Evolutionary conservation across 2,329 filamentous ascomycete genomes (phyloP).

Genomic region (Leptographium lundbergii): DNA sequence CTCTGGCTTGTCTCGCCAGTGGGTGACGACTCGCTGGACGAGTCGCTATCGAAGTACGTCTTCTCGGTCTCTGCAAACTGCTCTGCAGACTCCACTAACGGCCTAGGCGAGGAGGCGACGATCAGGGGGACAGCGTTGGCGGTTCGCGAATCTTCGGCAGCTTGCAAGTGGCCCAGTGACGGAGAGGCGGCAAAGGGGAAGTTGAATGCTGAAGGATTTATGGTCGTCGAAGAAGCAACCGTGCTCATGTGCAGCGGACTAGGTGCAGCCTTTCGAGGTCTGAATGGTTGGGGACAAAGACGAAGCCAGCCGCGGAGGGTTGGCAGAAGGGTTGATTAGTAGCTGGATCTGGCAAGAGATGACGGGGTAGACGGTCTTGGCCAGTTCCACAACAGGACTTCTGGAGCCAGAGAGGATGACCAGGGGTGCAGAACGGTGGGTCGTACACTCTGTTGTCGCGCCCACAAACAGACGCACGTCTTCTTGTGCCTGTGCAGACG

Average conservation of each 20-base stretch:
- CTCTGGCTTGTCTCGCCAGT: conserved; percentile 15
- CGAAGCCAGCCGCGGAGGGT: neutral
- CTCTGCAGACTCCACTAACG: conserved; percentile 12
- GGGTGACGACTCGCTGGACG: conserved; percentile 21
- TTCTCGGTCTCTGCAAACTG: conserved; percentile 14
- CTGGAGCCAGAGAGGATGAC: conserved; percentile 2
- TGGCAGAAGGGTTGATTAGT: neutral
- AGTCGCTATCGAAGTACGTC: conserved; percentile 25
- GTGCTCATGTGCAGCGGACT: conserved; percentile 35
- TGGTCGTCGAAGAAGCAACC: conserved; percentile 28
- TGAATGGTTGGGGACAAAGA: conserved; percentile 14
- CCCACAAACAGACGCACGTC: neutral
- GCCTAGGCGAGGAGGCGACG: conserved; percentile 19
- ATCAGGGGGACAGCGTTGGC: conserved; percentile 19
- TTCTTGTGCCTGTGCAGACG: neutral
- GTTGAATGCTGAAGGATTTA: conserved; percentile 25
- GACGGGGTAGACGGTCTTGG: neutral
- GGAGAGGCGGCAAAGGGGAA: conserved; percentile 16
- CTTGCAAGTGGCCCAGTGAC: conserved; percentile 1
- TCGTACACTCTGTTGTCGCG: neutral
- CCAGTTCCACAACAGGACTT: conserved; percentile 17
- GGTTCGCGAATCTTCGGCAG: conserved; percentile 9
- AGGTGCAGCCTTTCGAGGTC: conserved; percentile 35
- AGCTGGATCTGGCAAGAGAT: neutral
- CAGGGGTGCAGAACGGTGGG: neutral